phyloP scores from a whole-genome alignment of 345 rosid genomes.

The Eucalyptus camaldulensis region DNA sequence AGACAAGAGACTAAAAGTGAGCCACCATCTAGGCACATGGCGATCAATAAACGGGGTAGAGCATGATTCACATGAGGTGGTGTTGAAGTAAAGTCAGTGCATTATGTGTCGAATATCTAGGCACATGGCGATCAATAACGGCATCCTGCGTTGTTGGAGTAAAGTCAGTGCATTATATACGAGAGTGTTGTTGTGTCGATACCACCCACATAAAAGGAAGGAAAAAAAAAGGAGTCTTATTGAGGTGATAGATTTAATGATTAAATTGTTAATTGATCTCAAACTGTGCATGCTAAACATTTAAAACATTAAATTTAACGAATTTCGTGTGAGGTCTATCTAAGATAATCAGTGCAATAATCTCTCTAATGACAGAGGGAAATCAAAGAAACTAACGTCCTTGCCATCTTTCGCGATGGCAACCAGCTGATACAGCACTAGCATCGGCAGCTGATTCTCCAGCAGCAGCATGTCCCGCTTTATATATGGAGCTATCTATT shows the following conservation, averaged over 20 bases:
- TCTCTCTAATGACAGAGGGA: accelerated
- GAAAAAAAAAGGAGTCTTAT: neutral
- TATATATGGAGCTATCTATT: conserved; percentile 8
- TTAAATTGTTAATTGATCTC: neutral
- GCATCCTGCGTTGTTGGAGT: neutral
- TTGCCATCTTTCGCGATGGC: neutral
- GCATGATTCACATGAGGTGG: too few species aligned
- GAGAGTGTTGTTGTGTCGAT: neutral
- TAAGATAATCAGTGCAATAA: neutral
- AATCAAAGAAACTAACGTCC: neutral
- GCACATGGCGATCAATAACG: too few species aligned
- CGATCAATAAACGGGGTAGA: too few species aligned
- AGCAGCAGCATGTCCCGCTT: neutral
- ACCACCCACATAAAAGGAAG: neutral
- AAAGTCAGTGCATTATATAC: neutral
- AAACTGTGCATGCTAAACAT: accelerated
- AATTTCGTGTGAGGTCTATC: neutral
- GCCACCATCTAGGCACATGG: too few species aligned
- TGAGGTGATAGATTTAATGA: neutral
- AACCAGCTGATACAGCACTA: accelerated
- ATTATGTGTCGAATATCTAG: too few species aligned
- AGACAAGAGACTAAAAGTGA: too few species aligned
- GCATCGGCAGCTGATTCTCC: neutral
- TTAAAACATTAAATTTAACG: neutral
- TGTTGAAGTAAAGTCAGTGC: neutral